A percentile compares a stretch with the other conserved stretches of the same genome.
These are phyloP conservation scores for Rachicladosporium sp. DNA, from an alignment of 2,329 filamentous ascomycete genomes.

Conservation along the genomic window DNA sequence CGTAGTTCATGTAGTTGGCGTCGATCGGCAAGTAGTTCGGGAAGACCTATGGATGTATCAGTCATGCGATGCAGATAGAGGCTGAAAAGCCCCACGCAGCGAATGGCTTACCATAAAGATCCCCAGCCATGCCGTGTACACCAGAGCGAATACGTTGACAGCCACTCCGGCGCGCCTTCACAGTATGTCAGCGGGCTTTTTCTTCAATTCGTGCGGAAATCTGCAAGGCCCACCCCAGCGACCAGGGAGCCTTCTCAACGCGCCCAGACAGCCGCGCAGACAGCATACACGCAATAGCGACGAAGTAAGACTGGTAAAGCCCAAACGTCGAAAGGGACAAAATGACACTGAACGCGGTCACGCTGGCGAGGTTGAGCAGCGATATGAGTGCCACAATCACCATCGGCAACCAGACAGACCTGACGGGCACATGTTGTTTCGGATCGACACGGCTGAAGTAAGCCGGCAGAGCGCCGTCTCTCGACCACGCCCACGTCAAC, in stretches of 20 bases:
- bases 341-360: constrained; percentile 13
- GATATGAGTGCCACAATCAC: constrained; percentile 11
- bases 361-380: constrained; percentile 12
- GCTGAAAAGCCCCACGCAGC: too few species aligned
- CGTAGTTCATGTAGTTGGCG: constrained; percentile 14
- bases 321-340: constrained; percentile 13
- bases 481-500: constrained; percentile 16
- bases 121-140: constrained; percentile 13
- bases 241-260: constrained; percentile 10
- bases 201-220: too few species aligned
- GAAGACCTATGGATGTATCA: constrained; percentile 5
- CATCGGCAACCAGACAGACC: constrained; percentile 13
- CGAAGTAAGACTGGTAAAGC: constrained; percentile 15
- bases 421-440: constrained; percentile 11
- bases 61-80: too few species aligned
- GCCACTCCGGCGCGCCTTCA: constrained; percentile 5
- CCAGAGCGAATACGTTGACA: constrained; percentile 14
- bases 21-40: constrained; percentile 14
- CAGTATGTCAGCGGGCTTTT: too few species aligned
- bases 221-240: constrained; percentile 7
- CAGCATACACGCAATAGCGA: constrained; percentile 14
- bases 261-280: constrained; percentile 1
- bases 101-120: constrained; percentile 6
- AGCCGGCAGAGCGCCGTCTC: constrained; percentile 14
- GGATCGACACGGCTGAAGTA: constrained; percentile 13